Evolutionary conservation across 768 basidiomycete species (phyloP).

Genomic region (Trametes punicea): DNA sequence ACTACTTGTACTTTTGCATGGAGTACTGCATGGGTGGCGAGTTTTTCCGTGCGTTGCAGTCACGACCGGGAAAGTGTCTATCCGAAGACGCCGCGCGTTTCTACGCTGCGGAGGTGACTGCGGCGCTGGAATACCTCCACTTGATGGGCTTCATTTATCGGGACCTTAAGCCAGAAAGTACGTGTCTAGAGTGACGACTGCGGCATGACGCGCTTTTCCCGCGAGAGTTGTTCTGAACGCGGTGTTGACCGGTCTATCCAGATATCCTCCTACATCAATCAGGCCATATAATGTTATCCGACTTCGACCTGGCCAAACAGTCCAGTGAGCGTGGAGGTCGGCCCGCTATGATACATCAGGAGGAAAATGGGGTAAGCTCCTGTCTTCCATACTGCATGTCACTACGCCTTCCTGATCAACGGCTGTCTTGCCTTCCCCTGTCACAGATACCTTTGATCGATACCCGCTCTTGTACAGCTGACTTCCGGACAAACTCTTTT

Average conservation of each 20-base stretch:
- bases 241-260: constrained; percentile 34
- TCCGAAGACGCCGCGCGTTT: constrained; percentile 94
- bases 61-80: constrained; percentile 94
- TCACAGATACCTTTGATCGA: constrained; percentile 86
- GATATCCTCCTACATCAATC: constrained; percentile 97
- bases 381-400: constrained; percentile 17
- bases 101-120: constrained; percentile 98
- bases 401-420: constrained; percentile 15
- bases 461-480: constrained; percentile 94
- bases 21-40: constrained; percentile 99
- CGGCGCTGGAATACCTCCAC: constrained; percentile 97
- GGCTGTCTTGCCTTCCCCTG: neutral
- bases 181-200: constrained; percentile 33
- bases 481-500: constrained; percentile 98
- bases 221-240: constrained; percentile 10
- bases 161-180: constrained; percentile 99
- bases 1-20: constrained; percentile 98
- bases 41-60: constrained; percentile 97
- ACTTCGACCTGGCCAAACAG: constrained; percentile 98
- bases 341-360: constrained; percentile 82
- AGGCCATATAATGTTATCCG: constrained; percentile 98
- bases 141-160: constrained; percentile 99
- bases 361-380: constrained; percentile 80
- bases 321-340: constrained; percentile 81
- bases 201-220: constrained; percentile 6